Conservation (phyloP, 257 asterid genomes). For the Nicotiana obtusifolia region DNA sequence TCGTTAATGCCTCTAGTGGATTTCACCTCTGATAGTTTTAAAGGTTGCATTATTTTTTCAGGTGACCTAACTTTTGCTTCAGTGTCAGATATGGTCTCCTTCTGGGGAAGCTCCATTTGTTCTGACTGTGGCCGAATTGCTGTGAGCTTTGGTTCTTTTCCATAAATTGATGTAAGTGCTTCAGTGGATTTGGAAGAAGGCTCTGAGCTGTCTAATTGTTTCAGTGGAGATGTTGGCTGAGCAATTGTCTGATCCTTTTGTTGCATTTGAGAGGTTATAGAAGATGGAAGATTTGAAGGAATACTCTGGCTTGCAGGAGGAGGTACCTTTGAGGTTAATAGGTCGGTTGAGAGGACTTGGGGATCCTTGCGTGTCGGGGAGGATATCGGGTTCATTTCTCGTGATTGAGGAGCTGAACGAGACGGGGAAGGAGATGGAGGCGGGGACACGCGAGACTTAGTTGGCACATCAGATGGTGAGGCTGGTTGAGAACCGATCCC, state of each 20-base stretch:
- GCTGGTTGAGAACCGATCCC: slow-evolving; percentile 27
- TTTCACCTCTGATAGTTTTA: slow-evolving; percentile 15
- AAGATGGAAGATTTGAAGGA: slow-evolving; percentile 30
- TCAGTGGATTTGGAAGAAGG: slow-evolving; percentile 17
- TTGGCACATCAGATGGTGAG: slow-evolving; percentile 28
- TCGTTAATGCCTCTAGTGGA: slow-evolving; percentile 1
- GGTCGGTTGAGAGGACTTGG: slow-evolving; percentile 14
- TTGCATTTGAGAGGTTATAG: slow-evolving; percentile 1
- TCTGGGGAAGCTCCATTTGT: slow-evolving; percentile 20
- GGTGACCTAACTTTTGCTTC: slow-evolving; percentile 12
- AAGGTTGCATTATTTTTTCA: slow-evolving; percentile 17
- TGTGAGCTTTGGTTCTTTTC: slow-evolving; percentile 22
- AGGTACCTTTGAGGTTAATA: slow-evolving; percentile 17
- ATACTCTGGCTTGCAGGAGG: slow-evolving; percentile 25
- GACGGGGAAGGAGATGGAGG: slow-evolving; percentile 37
- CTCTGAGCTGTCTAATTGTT: slow-evolving; percentile 23
- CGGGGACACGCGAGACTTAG: slow-evolving; percentile 10
- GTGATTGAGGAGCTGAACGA: slow-evolving; percentile 25
- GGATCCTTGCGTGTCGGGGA: slow-evolving; percentile 25
- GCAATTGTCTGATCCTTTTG: slow-evolving; percentile 3
- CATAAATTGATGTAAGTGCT: slow-evolving; percentile 9
- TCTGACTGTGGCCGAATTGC: slow-evolving; percentile 16
- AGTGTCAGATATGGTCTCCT: slow-evolving; percentile 13
- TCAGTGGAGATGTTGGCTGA: slow-evolving; percentile 28
- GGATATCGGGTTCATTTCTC: slow-evolving; percentile 16